Evolutionary conservation across 768 basidiomycete species (phyloP).

Genomic region (Naganishia randhawae): DNA sequence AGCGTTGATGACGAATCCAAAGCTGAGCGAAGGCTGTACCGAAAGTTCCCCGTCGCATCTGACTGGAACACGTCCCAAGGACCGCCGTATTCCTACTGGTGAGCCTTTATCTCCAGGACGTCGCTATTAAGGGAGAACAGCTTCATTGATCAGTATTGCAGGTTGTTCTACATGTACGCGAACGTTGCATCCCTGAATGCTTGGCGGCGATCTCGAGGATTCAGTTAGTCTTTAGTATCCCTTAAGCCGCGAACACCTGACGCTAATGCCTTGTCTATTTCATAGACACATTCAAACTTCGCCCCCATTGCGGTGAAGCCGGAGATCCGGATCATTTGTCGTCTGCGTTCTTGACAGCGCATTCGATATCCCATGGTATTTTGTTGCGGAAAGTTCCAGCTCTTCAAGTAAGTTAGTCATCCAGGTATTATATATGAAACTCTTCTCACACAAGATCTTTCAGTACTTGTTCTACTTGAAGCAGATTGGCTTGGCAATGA

Average conservation of each 20-base stretch:
- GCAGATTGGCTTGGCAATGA: constrained; percentile 98
- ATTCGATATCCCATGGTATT: constrained; percentile 99
- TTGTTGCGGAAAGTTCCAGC: constrained; percentile 95
- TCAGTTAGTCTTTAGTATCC: constrained; percentile 62
- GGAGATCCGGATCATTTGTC: constrained; percentile 97
- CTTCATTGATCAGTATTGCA: constrained; percentile 29
- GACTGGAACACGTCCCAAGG: constrained; percentile 85
- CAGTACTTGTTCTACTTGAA: constrained; percentile 97
- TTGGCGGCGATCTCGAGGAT: constrained; percentile 80
- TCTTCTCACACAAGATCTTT: neutral
- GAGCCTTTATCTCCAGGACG: constrained; percentile 34
- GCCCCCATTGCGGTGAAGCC: constrained; percentile 95
- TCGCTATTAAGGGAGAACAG: neutral
- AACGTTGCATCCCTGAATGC: constrained; percentile 93
- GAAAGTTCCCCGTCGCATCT: constrained; percentile 86
- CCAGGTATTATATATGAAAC: neutral
- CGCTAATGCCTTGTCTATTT: neutral
- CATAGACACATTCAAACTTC: constrained; percentile 88
- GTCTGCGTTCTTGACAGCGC: constrained; percentile 90
- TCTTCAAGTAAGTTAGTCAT: constrained; percentile 50
- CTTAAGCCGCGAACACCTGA: constrained; percentile 9
- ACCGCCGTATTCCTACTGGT: constrained; percentile 96
- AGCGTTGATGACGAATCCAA: constrained; percentile 99
- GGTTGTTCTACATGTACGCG: constrained; percentile 97
- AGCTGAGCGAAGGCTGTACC: constrained; percentile 80